Conservation (phyloP, 108 stramenopile species). For the Discostella stelligeroides region DNA sequence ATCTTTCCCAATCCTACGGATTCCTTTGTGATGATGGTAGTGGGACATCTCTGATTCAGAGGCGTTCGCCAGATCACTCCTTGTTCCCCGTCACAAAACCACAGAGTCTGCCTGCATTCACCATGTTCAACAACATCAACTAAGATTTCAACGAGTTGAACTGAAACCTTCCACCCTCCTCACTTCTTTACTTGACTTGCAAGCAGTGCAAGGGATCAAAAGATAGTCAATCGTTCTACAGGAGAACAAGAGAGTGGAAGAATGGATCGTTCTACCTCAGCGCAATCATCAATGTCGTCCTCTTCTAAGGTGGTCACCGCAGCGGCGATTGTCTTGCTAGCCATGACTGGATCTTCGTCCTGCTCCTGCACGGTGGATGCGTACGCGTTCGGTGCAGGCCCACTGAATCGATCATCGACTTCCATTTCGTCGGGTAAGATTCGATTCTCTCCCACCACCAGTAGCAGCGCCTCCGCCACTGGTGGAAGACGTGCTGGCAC, state of each 20-base stretch:
- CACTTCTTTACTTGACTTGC: not conserved
- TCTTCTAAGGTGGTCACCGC: not conserved
- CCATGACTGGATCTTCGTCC: not conserved
- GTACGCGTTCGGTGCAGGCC: constrained; percentile 23
- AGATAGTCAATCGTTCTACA: too few relatives aligned
- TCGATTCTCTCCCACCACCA: constrained; percentile 1
- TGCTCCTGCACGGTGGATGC: constrained; percentile 13
- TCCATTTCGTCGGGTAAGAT: not conserved
- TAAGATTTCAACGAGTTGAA: not conserved
- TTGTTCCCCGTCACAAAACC: not conserved
- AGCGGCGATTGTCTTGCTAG: not conserved
- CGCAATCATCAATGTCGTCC: not conserved
- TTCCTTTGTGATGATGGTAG: too few relatives aligned
- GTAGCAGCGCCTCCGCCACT: not conserved
- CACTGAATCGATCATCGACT: not conserved
- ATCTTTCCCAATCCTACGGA: too few relatives aligned
- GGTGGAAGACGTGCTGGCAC: too few relatives aligned
- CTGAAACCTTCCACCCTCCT: too few relatives aligned
- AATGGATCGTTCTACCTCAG: not conserved
- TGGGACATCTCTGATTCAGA: too few relatives aligned
- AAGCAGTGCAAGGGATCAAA: too few relatives aligned
- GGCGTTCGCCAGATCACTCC: not conserved
- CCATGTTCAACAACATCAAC: too few relatives aligned
- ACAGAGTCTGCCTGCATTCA: not conserved
- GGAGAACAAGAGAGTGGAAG: not conserved